Conservation (phyloP, 148 eudicot species). For the Euryodendron excelsum region DNA sequence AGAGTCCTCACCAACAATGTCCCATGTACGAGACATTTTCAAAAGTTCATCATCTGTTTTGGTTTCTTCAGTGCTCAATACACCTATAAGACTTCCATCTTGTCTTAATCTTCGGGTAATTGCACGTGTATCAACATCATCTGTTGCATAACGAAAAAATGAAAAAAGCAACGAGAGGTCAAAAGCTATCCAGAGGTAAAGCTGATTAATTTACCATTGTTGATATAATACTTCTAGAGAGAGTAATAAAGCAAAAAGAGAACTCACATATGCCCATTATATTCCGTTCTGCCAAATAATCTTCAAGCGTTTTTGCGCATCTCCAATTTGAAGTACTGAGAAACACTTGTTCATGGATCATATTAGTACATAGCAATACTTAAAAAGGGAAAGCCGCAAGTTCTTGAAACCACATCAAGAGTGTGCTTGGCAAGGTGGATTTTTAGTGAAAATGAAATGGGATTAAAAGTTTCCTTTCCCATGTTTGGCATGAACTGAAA, state of each 20-base stretch:
- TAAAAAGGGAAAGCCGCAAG: not conserved
- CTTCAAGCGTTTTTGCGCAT: conserved; percentile 70
- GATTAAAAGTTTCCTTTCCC: too few relatives aligned
- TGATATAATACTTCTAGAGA: not conserved
- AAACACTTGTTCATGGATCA: conserved; percentile 2
- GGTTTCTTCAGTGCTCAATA: conserved; percentile 78
- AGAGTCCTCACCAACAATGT: conserved; percentile 72
- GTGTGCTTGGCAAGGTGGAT: too few relatives aligned
- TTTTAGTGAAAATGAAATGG: too few relatives aligned
- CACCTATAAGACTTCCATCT: conserved; percentile 97
- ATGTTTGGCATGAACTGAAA: too few relatives aligned
- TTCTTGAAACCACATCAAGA: conserved; percentile 4
- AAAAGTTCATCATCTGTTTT: conserved; percentile 83
- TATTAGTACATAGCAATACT: not conserved
- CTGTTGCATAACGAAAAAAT: conserved; percentile 32
- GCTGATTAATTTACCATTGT: not conserved
- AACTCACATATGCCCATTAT: conserved; percentile 97
- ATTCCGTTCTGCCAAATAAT: conserved; percentile 79
- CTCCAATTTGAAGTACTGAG: conserved; percentile 92
- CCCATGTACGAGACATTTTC: conserved; percentile 82
- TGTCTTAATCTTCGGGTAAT: conserved; percentile 89
- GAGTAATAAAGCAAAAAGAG: not conserved
- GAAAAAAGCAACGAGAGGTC: conserved; percentile 8
- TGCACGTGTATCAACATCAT: conserved; percentile 98
- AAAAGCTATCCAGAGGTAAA: not conserved